Conservation (phyloP, 331 rosid species). For the Cydonia oblonga region DNA sequence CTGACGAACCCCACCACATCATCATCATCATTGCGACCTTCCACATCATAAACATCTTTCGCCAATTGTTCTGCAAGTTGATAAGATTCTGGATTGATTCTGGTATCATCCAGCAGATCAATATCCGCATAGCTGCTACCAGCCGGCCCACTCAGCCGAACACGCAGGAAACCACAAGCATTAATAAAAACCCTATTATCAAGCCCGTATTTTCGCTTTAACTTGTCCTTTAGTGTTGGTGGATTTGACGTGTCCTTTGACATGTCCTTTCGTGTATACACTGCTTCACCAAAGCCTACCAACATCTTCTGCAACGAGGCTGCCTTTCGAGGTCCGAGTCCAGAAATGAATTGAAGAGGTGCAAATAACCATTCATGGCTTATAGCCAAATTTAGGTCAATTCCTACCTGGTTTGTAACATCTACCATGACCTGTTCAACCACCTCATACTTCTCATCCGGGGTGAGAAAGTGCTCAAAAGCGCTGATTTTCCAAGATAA, state of each 20-base stretch:
- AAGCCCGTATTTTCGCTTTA: conserved; percentile 38
- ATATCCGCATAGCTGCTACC: conserved; percentile 68
- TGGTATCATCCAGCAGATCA: conserved; percentile 90
- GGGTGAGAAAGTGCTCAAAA: conserved; percentile 61
- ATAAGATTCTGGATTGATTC: conserved; percentile 97
- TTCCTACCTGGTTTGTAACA: conserved; percentile 84
- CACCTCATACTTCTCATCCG: conserved; percentile 78
- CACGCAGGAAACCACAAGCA: conserved; percentile 90
- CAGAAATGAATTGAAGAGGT: conserved; percentile 81
- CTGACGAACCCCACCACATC: conserved; percentile 86
- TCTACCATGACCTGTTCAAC: conserved; percentile 91
- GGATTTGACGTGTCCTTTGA: conserved; percentile 34
- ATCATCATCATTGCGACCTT: conserved; percentile 78
- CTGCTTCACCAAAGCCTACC: conserved; percentile 67
- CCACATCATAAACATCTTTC: conserved; percentile 74
- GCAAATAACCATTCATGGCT: conserved; percentile 89
- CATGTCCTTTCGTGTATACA: conserved; percentile 63
- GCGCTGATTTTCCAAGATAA: conserved; percentile 79
- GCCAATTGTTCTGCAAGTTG: conserved; percentile 82
- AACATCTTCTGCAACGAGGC: conserved; percentile 77
- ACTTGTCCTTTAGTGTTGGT: too few species aligned
- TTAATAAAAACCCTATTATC: conserved; percentile 86
- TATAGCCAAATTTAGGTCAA: conserved; percentile 75
- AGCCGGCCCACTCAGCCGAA: conserved; percentile 87
- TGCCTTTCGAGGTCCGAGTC: conserved; percentile 94